These are phyloP conservation scores for Thielaviopsis ethacetica DNA, from an alignment of 2,329 filamentous ascomycete species.

Conservation along the genomic window DNA sequence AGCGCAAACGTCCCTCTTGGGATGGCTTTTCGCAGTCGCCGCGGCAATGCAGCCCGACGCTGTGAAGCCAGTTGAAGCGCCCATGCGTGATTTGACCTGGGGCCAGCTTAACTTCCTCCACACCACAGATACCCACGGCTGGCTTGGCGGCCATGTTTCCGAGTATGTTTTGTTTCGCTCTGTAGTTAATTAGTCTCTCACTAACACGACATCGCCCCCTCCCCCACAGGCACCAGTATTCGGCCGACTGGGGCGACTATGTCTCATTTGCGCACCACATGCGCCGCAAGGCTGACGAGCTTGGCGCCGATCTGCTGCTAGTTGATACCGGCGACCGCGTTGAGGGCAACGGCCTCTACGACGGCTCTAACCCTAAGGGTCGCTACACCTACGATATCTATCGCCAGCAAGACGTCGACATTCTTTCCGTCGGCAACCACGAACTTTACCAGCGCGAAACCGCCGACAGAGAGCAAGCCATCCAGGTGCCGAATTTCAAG, in stretches of 20 bases:
- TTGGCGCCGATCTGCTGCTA: slow-evolving; percentile 74
- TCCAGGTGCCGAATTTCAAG: slow-evolving; percentile 69
- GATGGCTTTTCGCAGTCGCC: slow-evolving; percentile 18
- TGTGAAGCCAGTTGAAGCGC: slow-evolving; percentile 59
- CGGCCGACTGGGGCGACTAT: slow-evolving; percentile 96
- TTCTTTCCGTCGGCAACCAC: slow-evolving; percentile 83
- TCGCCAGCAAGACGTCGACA: slow-evolving; percentile 64
- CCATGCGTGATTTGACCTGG: slow-evolving; percentile 73
- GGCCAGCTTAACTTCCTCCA: slow-evolving; percentile 96
- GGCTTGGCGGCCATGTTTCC: slow-evolving; percentile 83
- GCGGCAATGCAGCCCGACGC: slow-evolving; percentile 59
- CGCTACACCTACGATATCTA: slow-evolving; percentile 79
- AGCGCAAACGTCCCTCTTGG: slow-evolving; percentile 16
- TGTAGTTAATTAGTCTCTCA: background rate
- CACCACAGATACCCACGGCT: slow-evolving; percentile 91
- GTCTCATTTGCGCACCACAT: slow-evolving; percentile 81
- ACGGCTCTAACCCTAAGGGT: slow-evolving; percentile 75
- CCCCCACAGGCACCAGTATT: slow-evolving; percentile 59
- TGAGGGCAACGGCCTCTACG: slow-evolving; percentile 90
- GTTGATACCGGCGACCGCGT: slow-evolving; percentile 87
- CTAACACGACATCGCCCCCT: background rate
- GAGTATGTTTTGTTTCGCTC: slow-evolving; percentile 41
- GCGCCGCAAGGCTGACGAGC: slow-evolving; percentile 57
- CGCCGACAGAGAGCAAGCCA: slow-evolving; percentile 59
- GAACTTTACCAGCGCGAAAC: slow-evolving; percentile 77